Conservation (phyloP, 2,329 filamentous ascomycete genomes). For the Arthrobotrys pseudoclavata region DNA sequence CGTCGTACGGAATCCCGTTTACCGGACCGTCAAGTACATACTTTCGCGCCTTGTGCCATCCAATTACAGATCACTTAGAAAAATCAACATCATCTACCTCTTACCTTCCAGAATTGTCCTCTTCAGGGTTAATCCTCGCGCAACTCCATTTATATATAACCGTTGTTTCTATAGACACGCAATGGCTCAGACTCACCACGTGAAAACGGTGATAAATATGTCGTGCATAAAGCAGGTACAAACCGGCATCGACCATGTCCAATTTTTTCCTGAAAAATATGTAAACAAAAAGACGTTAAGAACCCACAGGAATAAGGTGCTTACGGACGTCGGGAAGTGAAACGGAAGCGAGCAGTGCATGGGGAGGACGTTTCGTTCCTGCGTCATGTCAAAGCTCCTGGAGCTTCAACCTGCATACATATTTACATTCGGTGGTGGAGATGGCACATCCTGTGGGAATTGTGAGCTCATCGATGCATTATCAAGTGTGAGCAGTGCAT, state of each 20-base stretch:
- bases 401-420: slow-evolving; percentile 15
- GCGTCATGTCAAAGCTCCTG: slow-evolving; percentile 44
- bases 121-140: slow-evolving; percentile 20
- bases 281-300: slow-evolving; percentile 17
- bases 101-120: slow-evolving; percentile 2
- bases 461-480: slow-evolving; percentile 13
- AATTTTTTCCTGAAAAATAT: slow-evolving; percentile 6
- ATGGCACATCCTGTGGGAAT: background rate
- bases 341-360: slow-evolving; percentile 55
- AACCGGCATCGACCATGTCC: slow-evolving; percentile 23
- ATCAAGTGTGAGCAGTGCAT: slow-evolving; percentile 19
- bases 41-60: background rate
- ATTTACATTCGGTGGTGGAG: background rate
- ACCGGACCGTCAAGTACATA: background rate
- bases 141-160: slow-evolving; percentile 1
- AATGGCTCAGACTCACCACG: background rate
- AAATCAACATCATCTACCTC: no score
- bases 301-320: slow-evolving; percentile 26
- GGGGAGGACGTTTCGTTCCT: slow-evolving; percentile 53
- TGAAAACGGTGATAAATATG: slow-evolving; percentile 16
- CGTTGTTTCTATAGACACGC: background rate
- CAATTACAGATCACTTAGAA: background rate
- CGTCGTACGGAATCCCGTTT: slow-evolving; percentile 11
- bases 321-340: slow-evolving; percentile 30
- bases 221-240: slow-evolving; percentile 27